Percentiles rank a stretch among this genome's conserved stretches.
Conservation (phyloP, 176 grass and related monocot genomes). For the Zizania latifolia region DNA sequence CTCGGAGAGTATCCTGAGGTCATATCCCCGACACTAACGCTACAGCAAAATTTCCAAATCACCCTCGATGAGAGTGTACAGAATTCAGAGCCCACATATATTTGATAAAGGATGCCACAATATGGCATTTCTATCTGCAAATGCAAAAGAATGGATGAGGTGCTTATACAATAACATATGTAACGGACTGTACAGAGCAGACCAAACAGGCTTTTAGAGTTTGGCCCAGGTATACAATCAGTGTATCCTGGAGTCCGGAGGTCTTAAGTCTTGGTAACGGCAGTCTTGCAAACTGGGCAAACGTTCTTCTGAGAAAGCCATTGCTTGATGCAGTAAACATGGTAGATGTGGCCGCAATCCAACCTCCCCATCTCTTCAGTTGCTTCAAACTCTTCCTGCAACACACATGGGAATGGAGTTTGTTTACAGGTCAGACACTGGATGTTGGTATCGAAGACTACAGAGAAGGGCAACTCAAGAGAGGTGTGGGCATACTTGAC, state of each 20-base stretch:
- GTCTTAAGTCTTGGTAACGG: constrained; percentile 62
- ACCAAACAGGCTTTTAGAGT: background rate
- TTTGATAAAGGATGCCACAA: constrained; percentile 9
- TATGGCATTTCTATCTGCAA: constrained; percentile 43
- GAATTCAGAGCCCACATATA: background rate
- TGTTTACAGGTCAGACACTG: background rate
- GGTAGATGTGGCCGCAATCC: constrained; percentile 81
- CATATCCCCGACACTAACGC: too few species aligned
- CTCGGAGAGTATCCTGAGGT: too few species aligned
- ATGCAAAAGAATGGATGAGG: constrained; percentile 40
- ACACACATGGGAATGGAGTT: background rate
- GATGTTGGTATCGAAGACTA: background rate
- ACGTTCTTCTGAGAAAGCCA: constrained; percentile 95
- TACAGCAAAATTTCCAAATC: background rate
- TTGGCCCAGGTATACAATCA: background rate
- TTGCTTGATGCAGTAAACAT: constrained; percentile 92
- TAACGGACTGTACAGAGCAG: constrained; percentile 33
- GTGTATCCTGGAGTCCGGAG: background rate
- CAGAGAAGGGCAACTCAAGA: background rate
- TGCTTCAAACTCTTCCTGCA: constrained; percentile 88
- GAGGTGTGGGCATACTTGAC: constrained; percentile 61
- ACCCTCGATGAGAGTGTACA: background rate
- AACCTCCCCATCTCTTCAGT: constrained; percentile 85
- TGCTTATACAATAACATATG: constrained; percentile 34
- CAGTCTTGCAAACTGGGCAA: constrained; percentile 93